Base-by-base conservation (phyloP, 352 stramenopile species). In the Phytophthora sojae region DNA sequence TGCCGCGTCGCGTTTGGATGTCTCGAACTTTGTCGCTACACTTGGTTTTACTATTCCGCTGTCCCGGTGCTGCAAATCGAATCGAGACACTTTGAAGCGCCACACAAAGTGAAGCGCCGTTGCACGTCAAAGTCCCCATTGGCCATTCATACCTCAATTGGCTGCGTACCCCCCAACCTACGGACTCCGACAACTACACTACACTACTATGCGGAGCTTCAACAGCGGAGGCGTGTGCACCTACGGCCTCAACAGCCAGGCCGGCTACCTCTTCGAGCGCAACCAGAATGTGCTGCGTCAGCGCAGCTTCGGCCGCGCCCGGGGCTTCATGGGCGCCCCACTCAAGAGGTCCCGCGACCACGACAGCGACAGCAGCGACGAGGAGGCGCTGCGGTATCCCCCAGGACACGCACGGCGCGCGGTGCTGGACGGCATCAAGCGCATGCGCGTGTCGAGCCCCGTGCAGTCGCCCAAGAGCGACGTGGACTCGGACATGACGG, bases 381-480 rank as follows among this genome's bases (percentile, higher is more conserved):
- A 63, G 17, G 57, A 66, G 9, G 26, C 44, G 11, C 60, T 61
- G 17, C 50, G 55, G 26, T 49, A 59, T 21, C 21, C 21, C 57
- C 44, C 44, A 26, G 25, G 61, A 8, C 29, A 32, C 29, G 8
- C 29, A 32, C 53, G 62, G 0, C 67, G 63, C 51, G 57, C 71
- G 1, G 67, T 92, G n/a, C 49, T 92, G 39, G 75, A 90, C n/a
- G 75, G 85, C 1, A 57, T 94, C 42, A 94, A 93, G 64, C 83
- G 87, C 47, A 83, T 94, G 80, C 85, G 87, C 9, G 68, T 94
- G 39, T 77, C 83, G 42, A 90, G 81, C 1, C 82, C 85, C 12
- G 76, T 77, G 0, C 62, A 57, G 1, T 65, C 69, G 7, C 54
- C 64, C 1, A 62, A 73, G 4, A 63, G 37, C 45, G 62, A 66